Conservation (phyloP, 208 protist species). For the Acanthamoeba castellanii region DNA sequence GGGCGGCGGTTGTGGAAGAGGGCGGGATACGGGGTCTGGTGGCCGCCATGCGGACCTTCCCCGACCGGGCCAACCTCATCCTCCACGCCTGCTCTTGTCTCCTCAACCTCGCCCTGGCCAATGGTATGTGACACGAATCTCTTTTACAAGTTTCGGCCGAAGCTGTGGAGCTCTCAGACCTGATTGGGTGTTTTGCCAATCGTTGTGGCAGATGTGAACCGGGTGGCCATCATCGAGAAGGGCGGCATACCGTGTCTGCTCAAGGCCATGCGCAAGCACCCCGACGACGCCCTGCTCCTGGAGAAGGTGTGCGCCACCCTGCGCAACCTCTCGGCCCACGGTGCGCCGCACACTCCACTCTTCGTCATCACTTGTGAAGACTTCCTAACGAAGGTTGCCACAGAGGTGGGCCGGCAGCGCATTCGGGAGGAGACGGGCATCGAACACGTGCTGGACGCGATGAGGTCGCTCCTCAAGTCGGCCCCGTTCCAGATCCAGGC, state of each 20-base stretch:
- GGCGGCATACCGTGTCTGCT: background rate
- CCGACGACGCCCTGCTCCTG: background rate
- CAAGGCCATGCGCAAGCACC: background rate
- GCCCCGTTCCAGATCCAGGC: background rate
- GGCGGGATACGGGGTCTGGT: background rate
- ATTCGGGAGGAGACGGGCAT: conserved; percentile 11
- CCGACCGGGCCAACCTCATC: conserved; percentile 3
- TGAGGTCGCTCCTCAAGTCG: background rate
- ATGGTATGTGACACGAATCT: background rate
- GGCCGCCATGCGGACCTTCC: background rate
- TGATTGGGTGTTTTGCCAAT: background rate
- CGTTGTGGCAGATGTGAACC: background rate
- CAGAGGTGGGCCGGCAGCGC: background rate
- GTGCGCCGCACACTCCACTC: background rate
- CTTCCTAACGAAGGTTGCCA: background rate
- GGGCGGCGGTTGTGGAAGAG: background rate
- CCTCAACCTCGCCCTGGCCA: background rate
- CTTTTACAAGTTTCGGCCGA: too few relatives aligned
- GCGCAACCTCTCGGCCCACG: conserved; percentile 2
- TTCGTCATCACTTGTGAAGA: background rate
- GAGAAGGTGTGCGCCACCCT: background rate
- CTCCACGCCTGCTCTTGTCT: background rate
- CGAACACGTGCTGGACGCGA: background rate
- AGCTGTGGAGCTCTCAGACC: too few relatives aligned
- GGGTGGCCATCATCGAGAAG: background rate